Evolutionary conservation across 2,329 filamentous ascomycete species (phyloP).

Genomic region (Aspergillus cejpii): DNA sequence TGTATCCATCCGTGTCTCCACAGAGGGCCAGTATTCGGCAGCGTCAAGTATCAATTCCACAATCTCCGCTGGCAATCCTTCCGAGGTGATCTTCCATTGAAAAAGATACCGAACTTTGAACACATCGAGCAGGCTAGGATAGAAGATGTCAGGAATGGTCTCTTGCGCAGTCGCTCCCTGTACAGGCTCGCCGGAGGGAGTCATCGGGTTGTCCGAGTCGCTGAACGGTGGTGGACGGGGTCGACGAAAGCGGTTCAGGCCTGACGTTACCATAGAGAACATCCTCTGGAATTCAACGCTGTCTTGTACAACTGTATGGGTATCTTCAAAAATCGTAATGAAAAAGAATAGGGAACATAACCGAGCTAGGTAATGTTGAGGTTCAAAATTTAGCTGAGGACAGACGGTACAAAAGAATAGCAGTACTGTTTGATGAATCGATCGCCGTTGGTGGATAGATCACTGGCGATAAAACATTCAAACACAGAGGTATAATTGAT

Average conservation of each 20-base stretch:
- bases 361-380: too few relatives aligned
- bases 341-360: too few relatives aligned
- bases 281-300: not conserved
- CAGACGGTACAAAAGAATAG: too few relatives aligned
- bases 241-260: not conserved
- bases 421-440: not conserved
- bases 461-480: not conserved
- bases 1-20: slow-evolving; percentile 15
- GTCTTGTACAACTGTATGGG: not conserved
- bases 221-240: not conserved
- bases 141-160: slow-evolving; percentile 12
- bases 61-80: slow-evolving; percentile 31
- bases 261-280: slow-evolving; percentile 1
- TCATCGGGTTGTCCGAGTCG: slow-evolving; percentile 1
- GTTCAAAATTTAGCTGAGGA: too few relatives aligned
- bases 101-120: slow-evolving; percentile 30
- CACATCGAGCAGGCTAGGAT: slow-evolving; percentile 30
- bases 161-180: not conserved
- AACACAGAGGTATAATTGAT: not conserved
- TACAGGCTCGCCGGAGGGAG: not conserved
- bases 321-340: not conserved
- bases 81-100: slow-evolving; percentile 21
- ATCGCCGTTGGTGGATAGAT: not conserved
- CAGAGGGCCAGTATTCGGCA: slow-evolving; percentile 34
- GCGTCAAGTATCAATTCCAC: slow-evolving; percentile 37